phyloP scores from a whole-genome alignment of 2,329 filamentous ascomycete species.

The Aspergillus udagawae region DNA sequence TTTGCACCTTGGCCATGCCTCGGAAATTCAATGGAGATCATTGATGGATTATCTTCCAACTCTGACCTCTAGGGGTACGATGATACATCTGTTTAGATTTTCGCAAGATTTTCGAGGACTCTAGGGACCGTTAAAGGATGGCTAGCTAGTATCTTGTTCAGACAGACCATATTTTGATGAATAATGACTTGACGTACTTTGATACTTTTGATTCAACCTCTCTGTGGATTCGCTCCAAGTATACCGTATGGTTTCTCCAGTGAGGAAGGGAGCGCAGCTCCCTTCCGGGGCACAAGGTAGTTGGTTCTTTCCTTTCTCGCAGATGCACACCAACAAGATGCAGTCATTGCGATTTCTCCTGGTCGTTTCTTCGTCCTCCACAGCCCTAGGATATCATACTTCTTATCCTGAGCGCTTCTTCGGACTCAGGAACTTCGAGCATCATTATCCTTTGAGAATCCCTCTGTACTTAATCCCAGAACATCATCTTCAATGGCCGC shows the following conservation, averaged over 20 bases:
- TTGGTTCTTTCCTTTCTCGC: background rate
- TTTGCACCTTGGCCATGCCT: background rate
- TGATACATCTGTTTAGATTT: constrained; percentile 7
- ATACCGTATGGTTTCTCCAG: background rate
- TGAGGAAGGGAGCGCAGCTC: background rate
- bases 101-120: constrained; percentile 1
- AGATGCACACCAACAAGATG: background rate
- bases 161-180: background rate
- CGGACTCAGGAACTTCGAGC: background rate
- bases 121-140: background rate
- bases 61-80: background rate
- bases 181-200: background rate
- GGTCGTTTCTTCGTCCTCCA: background rate
- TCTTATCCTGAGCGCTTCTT: background rate
- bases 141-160: constrained; percentile 1
- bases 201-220: background rate
- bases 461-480: background rate
- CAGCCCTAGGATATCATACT: background rate
- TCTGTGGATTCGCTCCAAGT: background rate
- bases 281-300: background rate
- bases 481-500: background rate
- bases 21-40: background rate
- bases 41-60: background rate
- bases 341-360: background rate
- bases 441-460: background rate